Conservation (phyloP, 2,329 filamentous ascomycete genomes). For the Xylaria sp. region DNA sequence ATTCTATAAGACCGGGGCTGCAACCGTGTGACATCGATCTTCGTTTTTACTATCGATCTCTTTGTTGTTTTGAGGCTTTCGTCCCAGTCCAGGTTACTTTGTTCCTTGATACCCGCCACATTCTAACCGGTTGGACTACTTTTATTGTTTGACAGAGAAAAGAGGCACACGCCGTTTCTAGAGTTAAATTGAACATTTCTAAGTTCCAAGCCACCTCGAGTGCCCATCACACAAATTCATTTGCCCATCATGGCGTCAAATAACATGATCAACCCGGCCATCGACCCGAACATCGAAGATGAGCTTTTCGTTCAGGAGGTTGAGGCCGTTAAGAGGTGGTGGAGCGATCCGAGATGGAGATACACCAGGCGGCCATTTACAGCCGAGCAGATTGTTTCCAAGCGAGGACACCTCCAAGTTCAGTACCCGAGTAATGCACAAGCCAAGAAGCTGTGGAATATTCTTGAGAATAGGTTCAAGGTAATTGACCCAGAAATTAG, state of each 20-base stretch:
- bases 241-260: constrained; percentile 60
- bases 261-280: constrained; percentile 65
- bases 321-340: constrained; percentile 89
- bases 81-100: neutral
- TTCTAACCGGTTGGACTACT: constrained; percentile 1
- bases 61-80: neutral
- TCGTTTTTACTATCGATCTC: neutral
- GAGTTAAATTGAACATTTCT: neutral
- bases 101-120: constrained; percentile 13
- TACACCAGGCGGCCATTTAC: constrained; percentile 92
- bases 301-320: constrained; percentile 82
- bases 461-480: constrained; percentile 84
- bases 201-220: neutral
- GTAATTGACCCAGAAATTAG: constrained; percentile 51
- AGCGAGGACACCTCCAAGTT: constrained; percentile 89
- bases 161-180: neutral
- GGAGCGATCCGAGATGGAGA: constrained; percentile 89
- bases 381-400: constrained; percentile 94
- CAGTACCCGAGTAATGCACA: constrained; percentile 88
- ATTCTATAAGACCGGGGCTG: neutral
- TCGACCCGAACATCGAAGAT: constrained; percentile 64
- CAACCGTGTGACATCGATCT: neutral
- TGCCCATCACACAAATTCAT: neutral
- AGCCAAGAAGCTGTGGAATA: constrained; percentile 93
- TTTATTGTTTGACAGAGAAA: neutral